Evolutionary conservation across 2,329 filamentous ascomycete genomes (phyloP).

Genomic region (Didymellaceae sp.): DNA sequence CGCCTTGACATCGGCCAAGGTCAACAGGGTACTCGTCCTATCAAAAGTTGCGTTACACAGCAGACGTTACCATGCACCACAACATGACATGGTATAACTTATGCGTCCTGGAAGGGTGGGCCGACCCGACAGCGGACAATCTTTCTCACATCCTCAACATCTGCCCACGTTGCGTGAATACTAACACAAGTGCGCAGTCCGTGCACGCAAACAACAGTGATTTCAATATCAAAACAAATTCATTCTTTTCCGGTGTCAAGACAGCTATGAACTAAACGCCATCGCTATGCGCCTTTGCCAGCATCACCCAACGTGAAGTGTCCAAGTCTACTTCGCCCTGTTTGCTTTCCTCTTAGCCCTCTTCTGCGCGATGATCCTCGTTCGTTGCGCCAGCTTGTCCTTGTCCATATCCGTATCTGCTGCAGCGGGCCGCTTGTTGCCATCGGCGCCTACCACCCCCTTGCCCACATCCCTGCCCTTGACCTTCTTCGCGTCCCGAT

Average conservation of each 20-base stretch:
- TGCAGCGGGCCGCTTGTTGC: slow-evolving; percentile 13
- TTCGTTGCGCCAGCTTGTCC: slow-evolving; percentile 65
- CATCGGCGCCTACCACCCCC: slow-evolving; percentile 26
- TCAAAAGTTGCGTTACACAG: no score
- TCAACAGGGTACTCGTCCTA: no score
- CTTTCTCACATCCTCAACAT: slow-evolving; percentile 7
- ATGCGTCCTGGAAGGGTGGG: no score
- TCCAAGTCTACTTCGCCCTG: slow-evolving; percentile 61
- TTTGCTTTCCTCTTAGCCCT: slow-evolving; percentile 71
- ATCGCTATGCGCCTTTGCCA: slow-evolving; percentile 14
- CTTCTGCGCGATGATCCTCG: slow-evolving; percentile 86
- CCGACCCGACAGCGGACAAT: no score
- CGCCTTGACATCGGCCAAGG: no score
- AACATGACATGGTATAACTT: no score
- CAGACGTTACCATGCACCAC: no score
- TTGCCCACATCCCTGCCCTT: slow-evolving; percentile 24
- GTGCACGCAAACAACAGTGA: not conserved
- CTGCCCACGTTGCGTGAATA: slow-evolving; percentile 2
- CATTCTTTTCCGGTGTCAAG: slow-evolving; percentile 1
- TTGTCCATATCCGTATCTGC: slow-evolving; percentile 45
- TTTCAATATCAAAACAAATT: not conserved
- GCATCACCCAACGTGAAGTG: not conserved
- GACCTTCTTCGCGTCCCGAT: slow-evolving; percentile 11
- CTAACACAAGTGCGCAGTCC: no score
- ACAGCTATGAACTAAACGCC: slow-evolving; percentile 13